Base-by-base conservation (phyloP, 2,329 filamentous ascomycete species). In the Cytospora schulzeri region DNA sequence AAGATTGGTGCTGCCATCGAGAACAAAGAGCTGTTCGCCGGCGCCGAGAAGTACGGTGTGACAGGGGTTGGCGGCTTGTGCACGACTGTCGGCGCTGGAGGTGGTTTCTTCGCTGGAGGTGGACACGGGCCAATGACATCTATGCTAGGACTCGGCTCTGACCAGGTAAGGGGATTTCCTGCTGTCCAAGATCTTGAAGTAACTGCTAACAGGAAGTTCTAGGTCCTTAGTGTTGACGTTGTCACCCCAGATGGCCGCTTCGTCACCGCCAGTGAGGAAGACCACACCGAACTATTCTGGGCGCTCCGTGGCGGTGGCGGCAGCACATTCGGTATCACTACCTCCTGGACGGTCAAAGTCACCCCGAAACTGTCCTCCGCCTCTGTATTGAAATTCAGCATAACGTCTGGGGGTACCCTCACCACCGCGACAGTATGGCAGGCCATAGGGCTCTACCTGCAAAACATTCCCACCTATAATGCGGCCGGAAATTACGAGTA, bases 1-100 rank as follows among this genome's bases (percentile, higher is more conserved):
- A 85, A 81, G 69, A 74, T 85, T 22, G 84, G 83, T 2, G 78
- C 83, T 12, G 85, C 85, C 60, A 79, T 87, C 11, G 77, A 83
- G 62, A 80, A 31, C 1, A 74, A 74, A 41, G 83, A 87, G 66
- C 72, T 85, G 1, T 86, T 86, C 69, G 78, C 78, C 33, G 79
- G 78, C 48, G 83, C 82, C 2, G 70, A 81, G 15, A 72, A 78
- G n/a, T 71, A 80, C 38, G 81, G 79, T 0, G 76, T 83, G 54
- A 78, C 77, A 0, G 77, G 86, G 2, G 79, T 87, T 4, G 83
- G 81, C 22, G 85, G 31, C 85, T 5, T 80, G 82, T 7, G 83
- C 83, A 45, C 71, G 69, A 82, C 79, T 2, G 83, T 88, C 14
- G 85, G 84, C 28, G 76, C 84, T 52, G 75, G 76, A 8, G 83